Conservation (phyloP, 1,284 basidiomycete species). For the Psilocybe mexicana region DNA sequence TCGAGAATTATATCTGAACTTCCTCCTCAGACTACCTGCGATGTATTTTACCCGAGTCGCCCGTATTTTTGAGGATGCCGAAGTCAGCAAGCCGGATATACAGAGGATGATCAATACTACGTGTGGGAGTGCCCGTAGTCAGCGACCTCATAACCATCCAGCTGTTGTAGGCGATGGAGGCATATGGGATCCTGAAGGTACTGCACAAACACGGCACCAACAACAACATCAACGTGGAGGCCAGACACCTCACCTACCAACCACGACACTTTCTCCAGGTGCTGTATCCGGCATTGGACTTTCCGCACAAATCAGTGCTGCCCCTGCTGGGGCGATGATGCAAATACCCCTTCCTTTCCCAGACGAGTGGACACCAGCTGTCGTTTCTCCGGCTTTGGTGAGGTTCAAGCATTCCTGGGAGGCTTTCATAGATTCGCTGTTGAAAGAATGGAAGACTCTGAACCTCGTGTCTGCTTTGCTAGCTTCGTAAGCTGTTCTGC, state of each 20-base stretch:
- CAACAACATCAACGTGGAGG: background rate
- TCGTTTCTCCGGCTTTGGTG: constrained; percentile 59
- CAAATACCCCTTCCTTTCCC: constrained; percentile 51
- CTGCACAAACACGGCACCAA: constrained; percentile 12
- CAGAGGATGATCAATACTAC: constrained; percentile 63
- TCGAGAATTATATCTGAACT: constrained; percentile 59
- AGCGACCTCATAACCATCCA: background rate
- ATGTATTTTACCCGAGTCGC: constrained; percentile 76
- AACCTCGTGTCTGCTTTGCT: constrained; percentile 74
- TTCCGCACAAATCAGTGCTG: constrained; percentile 23
- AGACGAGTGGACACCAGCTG: constrained; percentile 60
- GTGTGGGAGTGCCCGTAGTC: constrained; percentile 25
- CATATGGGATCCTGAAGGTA: background rate
- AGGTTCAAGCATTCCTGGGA: constrained; percentile 76
- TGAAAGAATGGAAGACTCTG: constrained; percentile 77
- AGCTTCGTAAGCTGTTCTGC: constrained; percentile 52
- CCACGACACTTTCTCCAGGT: constrained; percentile 3
- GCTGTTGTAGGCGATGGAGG: background rate
- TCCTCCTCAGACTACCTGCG: constrained; percentile 68
- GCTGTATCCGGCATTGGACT: constrained; percentile 13
- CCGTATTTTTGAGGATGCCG: constrained; percentile 70
- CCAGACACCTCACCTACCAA: background rate
- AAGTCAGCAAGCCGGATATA: constrained; percentile 72
- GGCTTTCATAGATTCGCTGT: constrained; percentile 63
- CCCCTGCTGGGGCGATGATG: constrained; percentile 23